Base-by-base conservation (phyloP, 73 alveolate genomes). In the Uronychia binucleata region DNA sequence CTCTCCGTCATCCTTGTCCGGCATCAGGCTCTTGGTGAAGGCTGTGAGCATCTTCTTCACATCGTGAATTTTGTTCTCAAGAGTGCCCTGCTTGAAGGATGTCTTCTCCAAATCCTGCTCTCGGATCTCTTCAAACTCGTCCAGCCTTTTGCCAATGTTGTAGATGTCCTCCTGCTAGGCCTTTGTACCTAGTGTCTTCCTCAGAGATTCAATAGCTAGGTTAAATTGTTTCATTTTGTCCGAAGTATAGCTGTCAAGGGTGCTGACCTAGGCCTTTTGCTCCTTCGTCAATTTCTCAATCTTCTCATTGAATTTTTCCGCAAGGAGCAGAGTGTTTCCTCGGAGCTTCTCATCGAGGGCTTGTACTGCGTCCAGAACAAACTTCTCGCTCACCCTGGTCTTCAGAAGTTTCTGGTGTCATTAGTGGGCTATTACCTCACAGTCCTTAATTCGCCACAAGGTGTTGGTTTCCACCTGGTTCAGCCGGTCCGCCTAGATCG, bases 1-100 rank as follows among this genome's bases (percentile, higher is more conserved):
- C 67, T 46, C 67, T 46, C 67, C 67, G 19, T 46, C 67, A 46
- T 46, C 67, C 67, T 46, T 46, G 67, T 46, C 67, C 19, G 67
- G 67, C 67, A 46, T 46, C 19, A 46, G 67, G 19, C 67, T 46
- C 67, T 46, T 46, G 67, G 67, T 46, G 67, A 46, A 46, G 19
- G 67, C 67, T 46, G 19, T 5, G 5, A 46, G 67, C 67, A 46
- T 46, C 19, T 46, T 46, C 67, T 46, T 46, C n/a, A 46, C 67
- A 46, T 46, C 67, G 5, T 46, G 67, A 46, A 46, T 46, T 46
- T 46, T 46, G 19, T 46, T 46, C 67, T 46, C 67, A 46, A 46
- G 67, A 19, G 67, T 11, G 67, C 67, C 19, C 19, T 46, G 19
- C 19, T 46, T 46, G 67, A 19, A 46, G 19, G n/a, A 11, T 46